These are phyloP conservation scores for Penicillium psychrofluorescens DNA, from an alignment of 495 filamentous ascomycete species.

Conservation along the genomic window DNA sequence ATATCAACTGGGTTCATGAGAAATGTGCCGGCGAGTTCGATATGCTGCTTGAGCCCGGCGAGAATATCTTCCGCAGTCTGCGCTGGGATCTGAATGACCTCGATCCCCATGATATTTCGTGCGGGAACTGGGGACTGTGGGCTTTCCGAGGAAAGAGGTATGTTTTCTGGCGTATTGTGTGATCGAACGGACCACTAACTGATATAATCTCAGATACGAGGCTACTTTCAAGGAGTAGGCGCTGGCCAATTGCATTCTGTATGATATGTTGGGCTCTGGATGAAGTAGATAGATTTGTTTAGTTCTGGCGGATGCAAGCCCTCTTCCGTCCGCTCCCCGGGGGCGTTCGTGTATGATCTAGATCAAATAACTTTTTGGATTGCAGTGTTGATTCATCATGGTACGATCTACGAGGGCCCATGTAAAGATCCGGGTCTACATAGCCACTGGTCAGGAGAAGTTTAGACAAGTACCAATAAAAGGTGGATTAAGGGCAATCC, in stretches of 20 bases:
- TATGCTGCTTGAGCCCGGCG: constrained; percentile 80
- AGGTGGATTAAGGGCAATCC: too few relatives aligned
- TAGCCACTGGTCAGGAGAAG: too few relatives aligned
- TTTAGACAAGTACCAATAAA: too few relatives aligned
- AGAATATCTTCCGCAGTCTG: constrained; percentile 90
- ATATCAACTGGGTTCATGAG: constrained; percentile 81
- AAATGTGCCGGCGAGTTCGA: constrained; percentile 85
- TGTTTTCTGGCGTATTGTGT: constrained; percentile 19
- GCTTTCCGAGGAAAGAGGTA: constrained; percentile 96
- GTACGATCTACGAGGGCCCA: too few relatives aligned
- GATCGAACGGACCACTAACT: too few relatives aligned
- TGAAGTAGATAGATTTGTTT: constrained; percentile 6
- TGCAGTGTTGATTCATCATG: too few relatives aligned
- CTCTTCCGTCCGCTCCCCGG: not conserved
- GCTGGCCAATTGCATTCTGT: constrained; percentile 7
- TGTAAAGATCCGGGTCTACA: too few relatives aligned
- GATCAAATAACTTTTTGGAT: too few relatives aligned
- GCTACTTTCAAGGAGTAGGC: constrained; percentile 24
- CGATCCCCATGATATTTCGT: constrained; percentile 89
- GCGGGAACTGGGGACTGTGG: constrained; percentile 96
- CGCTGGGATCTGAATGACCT: constrained; percentile 96
- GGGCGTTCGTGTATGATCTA: not conserved
- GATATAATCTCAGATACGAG: constrained; percentile 27
- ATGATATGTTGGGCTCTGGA: constrained; percentile 10
- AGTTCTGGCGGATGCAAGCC: not conserved